Conservation (phyloP, 2,329 filamentous ascomycete species). For the Ascochyta lentis region DNA sequence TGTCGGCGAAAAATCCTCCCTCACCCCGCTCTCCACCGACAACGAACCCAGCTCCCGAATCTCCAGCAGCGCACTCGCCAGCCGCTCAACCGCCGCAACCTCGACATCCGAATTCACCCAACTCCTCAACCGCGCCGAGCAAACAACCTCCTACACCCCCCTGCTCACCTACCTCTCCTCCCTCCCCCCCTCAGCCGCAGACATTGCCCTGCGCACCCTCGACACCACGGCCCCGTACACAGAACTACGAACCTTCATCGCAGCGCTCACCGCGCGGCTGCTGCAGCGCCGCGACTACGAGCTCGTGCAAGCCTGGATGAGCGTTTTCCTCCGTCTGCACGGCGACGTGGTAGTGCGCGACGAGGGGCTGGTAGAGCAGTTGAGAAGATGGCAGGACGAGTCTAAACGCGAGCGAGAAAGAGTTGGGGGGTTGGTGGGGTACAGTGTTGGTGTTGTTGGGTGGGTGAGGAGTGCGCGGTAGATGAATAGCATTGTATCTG, state of each 20-base stretch:
- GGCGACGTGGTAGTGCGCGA: slow-evolving; percentile 62
- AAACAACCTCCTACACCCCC: slow-evolving; percentile 66
- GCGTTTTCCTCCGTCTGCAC: slow-evolving; percentile 86
- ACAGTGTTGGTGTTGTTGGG: slow-evolving; percentile 83
- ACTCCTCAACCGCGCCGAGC: slow-evolving; percentile 55
- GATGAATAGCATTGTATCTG: background rate
- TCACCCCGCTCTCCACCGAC: slow-evolving; percentile 20
- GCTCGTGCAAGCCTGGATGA: slow-evolving; percentile 96
- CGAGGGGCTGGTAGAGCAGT: slow-evolving; percentile 62
- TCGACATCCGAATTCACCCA: slow-evolving; percentile 54
- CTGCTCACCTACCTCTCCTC: slow-evolving; percentile 82
- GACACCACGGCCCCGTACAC: slow-evolving; percentile 60
- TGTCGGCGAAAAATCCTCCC: slow-evolving; percentile 51
- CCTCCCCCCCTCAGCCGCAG: slow-evolving; percentile 82
- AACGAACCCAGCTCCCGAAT: slow-evolving; percentile 41
- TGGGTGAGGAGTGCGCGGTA: slow-evolving; percentile 69
- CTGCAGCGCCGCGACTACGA: slow-evolving; percentile 82
- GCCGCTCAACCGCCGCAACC: slow-evolving; percentile 37
- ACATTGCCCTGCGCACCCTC: slow-evolving; percentile 88
- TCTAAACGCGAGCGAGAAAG: slow-evolving; percentile 75
- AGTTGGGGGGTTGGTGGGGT: slow-evolving; percentile 79
- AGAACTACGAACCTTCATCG: slow-evolving; percentile 81
- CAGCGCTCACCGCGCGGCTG: slow-evolving; percentile 76
- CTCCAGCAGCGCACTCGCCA: slow-evolving; percentile 41
- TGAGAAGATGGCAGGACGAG: slow-evolving; percentile 74